A percentile compares a stretch with the other conserved stretches of the same genome.
These are phyloP conservation scores for Penicillium hordei DNA, from an alignment of 2,329 filamentous ascomycete genomes.

Conservation along the genomic window DNA sequence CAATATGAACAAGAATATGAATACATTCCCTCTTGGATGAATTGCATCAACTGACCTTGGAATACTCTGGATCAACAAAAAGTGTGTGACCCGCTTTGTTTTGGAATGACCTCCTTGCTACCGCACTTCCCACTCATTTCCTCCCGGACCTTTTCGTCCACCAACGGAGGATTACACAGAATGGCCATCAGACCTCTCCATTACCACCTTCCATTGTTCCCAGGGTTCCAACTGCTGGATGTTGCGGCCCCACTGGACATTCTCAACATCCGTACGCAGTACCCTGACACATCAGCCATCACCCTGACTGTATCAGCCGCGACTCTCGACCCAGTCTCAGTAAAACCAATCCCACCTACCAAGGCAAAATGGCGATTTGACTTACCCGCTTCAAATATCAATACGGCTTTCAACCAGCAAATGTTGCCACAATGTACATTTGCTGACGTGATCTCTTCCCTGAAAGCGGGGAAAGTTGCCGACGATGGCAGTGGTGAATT, in stretches of 20 bases:
- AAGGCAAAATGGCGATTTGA: conserved; percentile 7
- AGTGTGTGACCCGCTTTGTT: neutral
- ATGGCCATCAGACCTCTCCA: conserved; percentile 7
- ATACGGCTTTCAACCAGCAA: conserved; percentile 8
- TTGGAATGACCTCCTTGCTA: neutral
- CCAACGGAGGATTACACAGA: neutral
- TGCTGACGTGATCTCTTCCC: conserved; percentile 2
- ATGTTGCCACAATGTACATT: conserved; percentile 10
- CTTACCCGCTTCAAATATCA: neutral
- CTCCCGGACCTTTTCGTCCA: neutral
- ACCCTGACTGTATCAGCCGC: conserved; percentile 9
- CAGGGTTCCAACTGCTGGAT: conserved; percentile 9
- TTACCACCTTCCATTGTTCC: conserved; percentile 12
- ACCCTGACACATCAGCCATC: conserved; percentile 4
- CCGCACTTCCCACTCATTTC: neutral
- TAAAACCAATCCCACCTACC: conserved; percentile 7
- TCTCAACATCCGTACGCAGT: conserved; percentile 9
- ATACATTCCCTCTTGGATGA: neutral
- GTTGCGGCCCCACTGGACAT: conserved; percentile 9
- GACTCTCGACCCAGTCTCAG: conserved; percentile 8
- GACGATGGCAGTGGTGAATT: neutral
- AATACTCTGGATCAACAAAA: neutral
- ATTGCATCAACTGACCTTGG: neutral
- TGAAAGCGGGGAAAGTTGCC: conserved; percentile 3
- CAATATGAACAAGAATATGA: neutral